phyloP scores from a whole-genome alignment of 2,329 filamentous ascomycete species.

The Alternaria solani region DNA sequence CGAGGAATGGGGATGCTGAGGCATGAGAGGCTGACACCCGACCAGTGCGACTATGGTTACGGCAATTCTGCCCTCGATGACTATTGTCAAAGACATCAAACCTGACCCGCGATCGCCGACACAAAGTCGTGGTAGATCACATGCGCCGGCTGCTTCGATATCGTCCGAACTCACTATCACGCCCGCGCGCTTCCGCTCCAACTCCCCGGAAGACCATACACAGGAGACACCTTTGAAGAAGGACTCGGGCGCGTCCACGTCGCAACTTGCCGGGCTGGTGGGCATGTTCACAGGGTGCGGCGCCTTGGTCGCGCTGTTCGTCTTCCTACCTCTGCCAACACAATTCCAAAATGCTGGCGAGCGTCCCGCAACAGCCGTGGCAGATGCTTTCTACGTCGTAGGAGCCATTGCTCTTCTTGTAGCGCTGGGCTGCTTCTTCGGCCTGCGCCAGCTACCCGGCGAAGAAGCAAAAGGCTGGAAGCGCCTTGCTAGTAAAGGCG shows the following conservation, averaged over 20 bases:
- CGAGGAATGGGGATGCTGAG: not conserved
- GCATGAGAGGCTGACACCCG: constrained; percentile 20
- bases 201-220: constrained; percentile 26
- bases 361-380: constrained; percentile 76
- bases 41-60: constrained; percentile 88
- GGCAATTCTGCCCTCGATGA: constrained; percentile 82
- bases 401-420: constrained; percentile 75
- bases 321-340: constrained; percentile 89
- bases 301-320: constrained; percentile 79
- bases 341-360: constrained; percentile 77
- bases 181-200: constrained; percentile 60
- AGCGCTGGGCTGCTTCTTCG: constrained; percentile 78
- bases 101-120: constrained; percentile 38
- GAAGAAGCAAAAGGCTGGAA: constrained; percentile 80
- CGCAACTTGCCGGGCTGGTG: constrained; percentile 83
- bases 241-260: constrained; percentile 56
- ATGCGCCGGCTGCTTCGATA: constrained; percentile 71
- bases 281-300: constrained; percentile 93
- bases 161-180: constrained; percentile 80
- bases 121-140: constrained; percentile 52
- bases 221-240: constrained; percentile 24
- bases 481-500: constrained; percentile 43
- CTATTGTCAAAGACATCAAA: constrained; percentile 44
- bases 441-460: constrained; percentile 71
- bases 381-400: constrained; percentile 88